Conservation (phyloP, 2,329 filamentous ascomycete species). For the Neonectria ditissima region DNA sequence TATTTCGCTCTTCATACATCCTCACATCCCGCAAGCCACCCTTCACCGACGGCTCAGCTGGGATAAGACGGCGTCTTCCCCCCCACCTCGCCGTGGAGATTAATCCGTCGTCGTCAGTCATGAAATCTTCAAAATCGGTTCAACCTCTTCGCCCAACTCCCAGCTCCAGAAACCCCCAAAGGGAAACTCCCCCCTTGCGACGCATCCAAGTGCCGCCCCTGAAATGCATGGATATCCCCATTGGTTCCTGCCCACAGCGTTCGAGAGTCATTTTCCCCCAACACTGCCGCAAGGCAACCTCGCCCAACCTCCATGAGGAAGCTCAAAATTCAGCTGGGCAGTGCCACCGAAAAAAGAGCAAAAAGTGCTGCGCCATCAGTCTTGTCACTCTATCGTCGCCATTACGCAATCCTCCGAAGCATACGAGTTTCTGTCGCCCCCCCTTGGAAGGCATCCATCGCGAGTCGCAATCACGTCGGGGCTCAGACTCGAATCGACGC, state of each 20-base stretch:
- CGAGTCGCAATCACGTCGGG: neutral
- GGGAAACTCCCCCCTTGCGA: neutral
- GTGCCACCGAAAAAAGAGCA: no score
- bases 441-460: neutral
- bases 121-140: neutral
- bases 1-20: neutral
- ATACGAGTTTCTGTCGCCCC: neutral
- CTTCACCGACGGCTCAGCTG: neutral
- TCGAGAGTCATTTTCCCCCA: neutral
- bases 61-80: neutral
- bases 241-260: neutral
- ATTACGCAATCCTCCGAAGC: neutral
- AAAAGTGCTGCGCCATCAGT: neutral
- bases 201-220: neutral
- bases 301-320: neutral
- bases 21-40: neutral
- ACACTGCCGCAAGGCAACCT: neutral
- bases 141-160: neutral
- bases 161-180: neutral
- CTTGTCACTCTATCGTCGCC: neutral
- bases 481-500: neutral
- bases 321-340: neutral
- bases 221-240: neutral
- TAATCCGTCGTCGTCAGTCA: neutral
- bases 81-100: neutral